Evolutionary conservation across 805 yeast species (phyloP).

Genomic region (Kregervanrija fluxuum): DNA sequence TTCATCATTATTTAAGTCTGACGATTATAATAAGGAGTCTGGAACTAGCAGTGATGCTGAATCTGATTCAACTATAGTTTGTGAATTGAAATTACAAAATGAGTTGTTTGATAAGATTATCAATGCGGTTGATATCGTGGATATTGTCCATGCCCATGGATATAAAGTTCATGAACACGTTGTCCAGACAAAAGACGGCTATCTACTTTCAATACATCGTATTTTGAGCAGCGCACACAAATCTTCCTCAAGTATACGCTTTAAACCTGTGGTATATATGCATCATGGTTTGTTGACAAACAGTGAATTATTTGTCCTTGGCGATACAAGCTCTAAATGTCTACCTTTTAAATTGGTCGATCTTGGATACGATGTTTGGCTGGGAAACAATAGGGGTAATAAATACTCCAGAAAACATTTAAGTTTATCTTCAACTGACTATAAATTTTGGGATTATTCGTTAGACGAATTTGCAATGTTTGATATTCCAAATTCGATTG

Average conservation of each 20-base stretch:
- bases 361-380: slow-evolving; percentile 88
- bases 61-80: background rate
- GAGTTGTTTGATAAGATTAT: slow-evolving; percentile 14
- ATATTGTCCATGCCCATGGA: slow-evolving; percentile 37
- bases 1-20: slow-evolving; percentile 4
- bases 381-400: slow-evolving; percentile 88
- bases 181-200: slow-evolving; percentile 71
- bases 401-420: slow-evolving; percentile 82
- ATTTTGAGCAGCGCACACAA: slow-evolving; percentile 29
- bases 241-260: slow-evolving; percentile 1
- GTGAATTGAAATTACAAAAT: background rate
- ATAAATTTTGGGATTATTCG: slow-evolving; percentile 81
- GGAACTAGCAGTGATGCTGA: background rate
- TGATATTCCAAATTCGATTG: slow-evolving; percentile 81
- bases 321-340: slow-evolving; percentile 33
- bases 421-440: slow-evolving; percentile 29
- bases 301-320: slow-evolving; percentile 58
- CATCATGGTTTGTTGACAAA: slow-evolving; percentile 89
- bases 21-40: background rate
- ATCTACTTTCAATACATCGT: slow-evolving; percentile 70
- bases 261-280: slow-evolving; percentile 52
- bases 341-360: slow-evolving; percentile 73
- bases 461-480: slow-evolving; percentile 86
- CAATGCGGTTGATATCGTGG: slow-evolving; percentile 25
- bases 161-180: slow-evolving; percentile 71